phyloP scores from a whole-genome alignment of 2,329 filamentous ascomycete species.

The Harringtonia lauricola region DNA sequence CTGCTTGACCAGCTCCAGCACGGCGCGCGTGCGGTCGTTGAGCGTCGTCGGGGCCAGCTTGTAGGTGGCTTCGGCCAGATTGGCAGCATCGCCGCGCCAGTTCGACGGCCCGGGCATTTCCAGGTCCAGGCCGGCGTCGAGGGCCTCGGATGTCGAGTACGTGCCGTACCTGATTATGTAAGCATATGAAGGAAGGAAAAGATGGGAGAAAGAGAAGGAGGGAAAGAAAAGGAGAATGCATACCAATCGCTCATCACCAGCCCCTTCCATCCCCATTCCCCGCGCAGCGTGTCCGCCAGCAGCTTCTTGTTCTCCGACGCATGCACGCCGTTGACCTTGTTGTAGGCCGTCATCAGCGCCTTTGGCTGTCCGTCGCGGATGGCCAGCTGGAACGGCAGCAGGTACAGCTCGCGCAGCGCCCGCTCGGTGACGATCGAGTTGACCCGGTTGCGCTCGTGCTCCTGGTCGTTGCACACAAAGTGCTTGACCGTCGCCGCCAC shows the following conservation, averaged over 20 bases:
- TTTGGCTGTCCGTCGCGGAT: slow-evolving; percentile 21
- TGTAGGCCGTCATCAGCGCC: slow-evolving; percentile 27
- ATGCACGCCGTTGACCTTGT: slow-evolving; percentile 27
- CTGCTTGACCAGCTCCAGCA: slow-evolving; percentile 14
- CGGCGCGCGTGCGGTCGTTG: slow-evolving; percentile 17
- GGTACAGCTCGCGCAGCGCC: slow-evolving; percentile 27
- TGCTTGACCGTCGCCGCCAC: slow-evolving; percentile 28
- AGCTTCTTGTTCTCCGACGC: slow-evolving; percentile 24
- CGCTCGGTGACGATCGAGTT: slow-evolving; percentile 25
- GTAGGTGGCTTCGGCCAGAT: slow-evolving; percentile 14
- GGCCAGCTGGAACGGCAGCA: slow-evolving; percentile 26
- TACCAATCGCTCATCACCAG: slow-evolving; percentile 27
- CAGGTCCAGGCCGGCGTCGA: slow-evolving; percentile 16
- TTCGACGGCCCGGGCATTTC: slow-evolving; percentile 20
- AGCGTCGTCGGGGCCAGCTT: slow-evolving; percentile 15
- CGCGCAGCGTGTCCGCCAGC: slow-evolving; percentile 22
- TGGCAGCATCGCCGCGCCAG: slow-evolving; percentile 15
- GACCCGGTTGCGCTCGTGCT: slow-evolving; percentile 23
- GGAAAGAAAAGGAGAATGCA: too few species aligned
- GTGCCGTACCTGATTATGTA: slow-evolving; percentile 17
- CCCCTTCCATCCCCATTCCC: slow-evolving; percentile 27
- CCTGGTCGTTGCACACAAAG: slow-evolving; percentile 28
- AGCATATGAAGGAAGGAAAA: too few species aligned
- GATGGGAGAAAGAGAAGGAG: too few species aligned
- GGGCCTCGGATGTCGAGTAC: slow-evolving; percentile 15